Base-by-base conservation (phyloP, 805 yeast species). In the Candida coquimbonensis region DNA sequence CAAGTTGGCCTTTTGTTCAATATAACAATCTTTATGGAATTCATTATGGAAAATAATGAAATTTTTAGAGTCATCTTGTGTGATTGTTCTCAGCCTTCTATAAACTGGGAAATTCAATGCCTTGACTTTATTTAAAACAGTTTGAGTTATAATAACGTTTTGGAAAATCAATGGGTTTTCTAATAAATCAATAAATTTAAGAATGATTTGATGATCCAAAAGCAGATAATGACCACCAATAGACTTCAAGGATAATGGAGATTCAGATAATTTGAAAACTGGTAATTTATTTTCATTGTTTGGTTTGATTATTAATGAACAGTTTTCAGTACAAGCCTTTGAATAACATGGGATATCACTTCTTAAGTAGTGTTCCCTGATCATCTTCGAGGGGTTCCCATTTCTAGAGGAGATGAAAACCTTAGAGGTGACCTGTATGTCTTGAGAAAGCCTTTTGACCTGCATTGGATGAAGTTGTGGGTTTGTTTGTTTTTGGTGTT, bases 141-240 rank as follows among this genome's bases (percentile, higher is more conserved):
- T 85, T 62, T 93, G 99, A 2, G 98, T 96, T n/a, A 93, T 69
- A 46, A 93, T 83, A 16, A 90, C 96, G 65, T 93, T 98, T 57
- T 75, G 83, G 59, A 93, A 87, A 44, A 86, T 83, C 29, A 76
- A 73, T 19, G 73, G 72, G 56, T 80, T 82, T 63, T 93, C 99
- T 46, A 93, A 67, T 48, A 93, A 68, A 64, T 93, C 99, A 50
- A 93, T 91, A 7, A 96, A 91, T 60, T 82, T 85, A 50, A 93
- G 68, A 1, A 86, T 83, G 52, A 93, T 82, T 59, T 93, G 91
- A 3, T 98, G 88, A 62, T 93, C 99, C 9, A 90, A 63, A 1
- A 93, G 78, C 9, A 84, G 70, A 57, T 93, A 93, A 61, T 93
- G 98, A n/a, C 71, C 25, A 9, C 49, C 74, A 26, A 81, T 71